Evolutionary conservation across 1,139 yeast species (phyloP), one percentile per base, ranked within the genome.

Genomic region (Geotrichum europaeum): DNA sequence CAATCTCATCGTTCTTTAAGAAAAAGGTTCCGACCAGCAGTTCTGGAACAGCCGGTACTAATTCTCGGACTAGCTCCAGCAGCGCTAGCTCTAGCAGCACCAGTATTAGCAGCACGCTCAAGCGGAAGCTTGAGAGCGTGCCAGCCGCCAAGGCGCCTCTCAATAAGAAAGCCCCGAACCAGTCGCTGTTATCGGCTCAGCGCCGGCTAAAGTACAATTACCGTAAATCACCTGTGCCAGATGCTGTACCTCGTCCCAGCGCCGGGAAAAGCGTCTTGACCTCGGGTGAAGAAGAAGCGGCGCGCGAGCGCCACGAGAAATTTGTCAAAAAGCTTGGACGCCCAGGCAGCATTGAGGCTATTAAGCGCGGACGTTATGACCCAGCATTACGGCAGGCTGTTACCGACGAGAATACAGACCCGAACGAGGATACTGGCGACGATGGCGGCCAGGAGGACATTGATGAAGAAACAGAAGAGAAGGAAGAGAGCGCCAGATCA

Each of bases 281-380:
- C n/a, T 30, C 49, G 12, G 50, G 36, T 9, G 40, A 55, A 18
- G 9, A 7, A 25, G n/a, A 18, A 13, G 54, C 55, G 18, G 51
- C 43, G 20, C 25, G 49, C n/a, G 52, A 55, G 18, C 25, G 64
- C 2, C 67, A 64, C 47, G 56, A 55, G 7, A 53, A 43, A 34
- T 66, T 66, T 40, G 51, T 62, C 12, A 64, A 63, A 1, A 65
- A 63, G 50, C 60, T 66, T 6, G 62, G 63, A 10, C 56, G 59
- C 25, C 67, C 67, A 12, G 65, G 67, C n/a, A 65, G 68, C 56
- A 53, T 66, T 9, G 66, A 64, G 28, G 63, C 62, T 12, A 58
- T 66, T 5, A 63, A 59, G 43, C 58, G 63, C 18, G 58, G 60
- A 10, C 54, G 51, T 18, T 54, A 55, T 18, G 62, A 43, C 45